Evolutionary conservation across 2,329 filamentous ascomycete genomes (phyloP), one percentile per base, ranked within the genome.

Genomic region (Beauveria sp.): DNA sequence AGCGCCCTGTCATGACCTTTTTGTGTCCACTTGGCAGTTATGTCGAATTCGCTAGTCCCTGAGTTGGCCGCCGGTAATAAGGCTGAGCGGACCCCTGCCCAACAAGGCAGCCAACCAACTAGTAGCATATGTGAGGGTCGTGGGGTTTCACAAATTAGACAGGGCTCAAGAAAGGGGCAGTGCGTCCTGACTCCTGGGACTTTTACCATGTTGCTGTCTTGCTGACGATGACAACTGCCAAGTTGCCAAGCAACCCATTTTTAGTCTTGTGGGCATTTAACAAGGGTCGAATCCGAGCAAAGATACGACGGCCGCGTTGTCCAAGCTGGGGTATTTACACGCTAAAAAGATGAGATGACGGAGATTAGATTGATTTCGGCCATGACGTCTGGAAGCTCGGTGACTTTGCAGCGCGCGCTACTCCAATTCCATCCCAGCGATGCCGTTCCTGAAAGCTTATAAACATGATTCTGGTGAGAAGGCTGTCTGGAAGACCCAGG

Each of bases 291-390:
- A 58, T 58, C 55, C 55, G 55, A 58, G 52, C 52, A 28, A 26
- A n/a, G 28, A 58, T 58, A 26, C 55, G 43, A 47, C 43, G 54
- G 54, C 54, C 54, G n/a, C 54, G 54, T 57, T 22, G 20, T 46
- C 8, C 10, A 46, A 20, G 43, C 22, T 22, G 22, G n/a, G 43
- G 43, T 6, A 46, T 22, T 46, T 22, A 22, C 20, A 22, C 43
- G n/a, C 43, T 14, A 20, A 46, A 7, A 6, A 46, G 8, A 46
- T 22, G 10, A 22, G 20, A 46, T 46, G 43, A 24, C 9, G 43
- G n/a, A 22, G 18, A 46, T 22, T 24, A n/a, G 18, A 22, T 46
- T 46, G n/a, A 22, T 24, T 46, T 16, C 43, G 10, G 43, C 20
- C 10, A 46, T 16, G 43, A n/a, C n/a, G n/a, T n/a, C n/a, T 6